Evolutionary conservation across 306 rosid species (phyloP), one percentile per base, ranked within the genome.

Genomic region (Quercus rubra): DNA sequence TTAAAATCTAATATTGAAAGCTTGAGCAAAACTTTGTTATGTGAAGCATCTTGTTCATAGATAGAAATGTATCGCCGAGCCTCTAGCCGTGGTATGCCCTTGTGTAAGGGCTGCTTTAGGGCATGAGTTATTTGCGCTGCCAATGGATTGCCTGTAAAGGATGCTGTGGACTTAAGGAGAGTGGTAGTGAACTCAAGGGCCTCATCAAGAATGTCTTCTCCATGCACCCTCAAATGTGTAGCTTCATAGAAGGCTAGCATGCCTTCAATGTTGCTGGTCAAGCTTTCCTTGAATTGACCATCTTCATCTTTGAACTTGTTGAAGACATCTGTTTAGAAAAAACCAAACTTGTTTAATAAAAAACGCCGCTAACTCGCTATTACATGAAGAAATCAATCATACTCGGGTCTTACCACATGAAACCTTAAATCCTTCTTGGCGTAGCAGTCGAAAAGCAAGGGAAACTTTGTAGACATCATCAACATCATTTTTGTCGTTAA

Each of bases 181-280:
- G 4, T 46, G 52, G 52, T 46, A 35, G 79, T 85, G 82, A 86
- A 88, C 1, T 5, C 82, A 17, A 87, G 19, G 1, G 91, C 91
- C 69, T 87, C 83, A 6, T 87, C 90, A 5, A 90, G 83, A 35
- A 90, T 76, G 5, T 82, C 77, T 71, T 90, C 91, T 75, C 86
- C 87, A 3, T 79, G 88, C 18, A 76, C 18, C 71, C 82, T 74
- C 0, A 81, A 14, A 70, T 85, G 81, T 28, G 89, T 4, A 1
- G 92, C 92, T 85, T 90, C 92, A 18, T 86, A 88, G 18, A 90
- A 80, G 64, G 84, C 85, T 43, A 90, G 21, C 78, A 90, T 68
- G 41, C 87, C 90, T 9, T 78, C 25, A 11, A 67, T 52, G 71
- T 83, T 83, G 0, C 23, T 10, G 0, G 7, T 73, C 0, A 85